Percentiles rank a stretch among this genome's conserved stretches.
phyloP scores from a whole-genome alignment of 1,284 basidiomycete species.

The Trametes versicolor region DNA sequence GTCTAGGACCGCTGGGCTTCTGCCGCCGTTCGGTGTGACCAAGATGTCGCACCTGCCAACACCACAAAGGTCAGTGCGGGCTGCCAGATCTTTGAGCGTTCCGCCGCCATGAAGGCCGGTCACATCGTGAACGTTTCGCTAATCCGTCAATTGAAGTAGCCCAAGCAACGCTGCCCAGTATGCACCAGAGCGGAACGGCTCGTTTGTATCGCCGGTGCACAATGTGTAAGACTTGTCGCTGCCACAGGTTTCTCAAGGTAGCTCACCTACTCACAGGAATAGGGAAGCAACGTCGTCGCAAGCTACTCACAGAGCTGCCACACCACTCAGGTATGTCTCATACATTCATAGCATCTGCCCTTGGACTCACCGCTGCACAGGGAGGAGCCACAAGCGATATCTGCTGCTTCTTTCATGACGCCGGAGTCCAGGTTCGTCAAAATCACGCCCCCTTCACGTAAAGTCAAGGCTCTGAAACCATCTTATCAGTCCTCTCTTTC shows the following conservation, averaged over 20 bases:
- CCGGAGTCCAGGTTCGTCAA: slow-evolving; percentile 56
- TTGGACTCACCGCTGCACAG: slow-evolving; percentile 6
- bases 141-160: slow-evolving; percentile 43
- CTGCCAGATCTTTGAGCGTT: not conserved
- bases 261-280: slow-evolving; percentile 11
- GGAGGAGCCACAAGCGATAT: slow-evolving; percentile 19
- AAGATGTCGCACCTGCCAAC: slow-evolving; percentile 62
- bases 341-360: no score
- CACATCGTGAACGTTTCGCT: not conserved
- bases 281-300: slow-evolving; percentile 20
- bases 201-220: slow-evolving; percentile 52
- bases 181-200: slow-evolving; percentile 43
- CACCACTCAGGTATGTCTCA: slow-evolving; percentile 20
- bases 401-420: slow-evolving; percentile 55
- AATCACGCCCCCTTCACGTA: slow-evolving; percentile 4
- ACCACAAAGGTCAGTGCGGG: slow-evolving; percentile 62
- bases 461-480: slow-evolving; percentile 9
- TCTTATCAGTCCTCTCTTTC: slow-evolving; percentile 37
- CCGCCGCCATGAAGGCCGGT: not conserved
- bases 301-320: not conserved
- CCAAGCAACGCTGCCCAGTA: slow-evolving; percentile 61
- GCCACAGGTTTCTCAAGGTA: not conserved
- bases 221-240: slow-evolving; percentile 48
- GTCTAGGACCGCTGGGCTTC: slow-evolving; percentile 18
- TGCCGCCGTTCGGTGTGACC: slow-evolving; percentile 37